Evolutionary conservation across 2,329 filamentous ascomycete genomes (phyloP).

Genomic region (Fusarium sp.): DNA sequence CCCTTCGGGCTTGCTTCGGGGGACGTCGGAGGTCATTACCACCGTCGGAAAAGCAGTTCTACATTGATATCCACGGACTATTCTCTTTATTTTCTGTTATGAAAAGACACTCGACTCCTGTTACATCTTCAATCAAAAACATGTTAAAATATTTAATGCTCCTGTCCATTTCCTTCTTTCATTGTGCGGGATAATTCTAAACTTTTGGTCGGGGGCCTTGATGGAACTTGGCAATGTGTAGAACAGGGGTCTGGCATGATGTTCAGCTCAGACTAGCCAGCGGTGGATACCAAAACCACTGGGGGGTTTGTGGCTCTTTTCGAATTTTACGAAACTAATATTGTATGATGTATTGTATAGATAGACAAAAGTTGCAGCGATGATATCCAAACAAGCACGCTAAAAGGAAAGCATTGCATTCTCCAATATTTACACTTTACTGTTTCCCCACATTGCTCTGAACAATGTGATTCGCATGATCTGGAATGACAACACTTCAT

Average conservation of each 20-base stretch:
- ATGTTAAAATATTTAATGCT: constrained; percentile 34
- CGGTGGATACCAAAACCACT: constrained; percentile 8
- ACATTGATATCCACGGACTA: constrained; percentile 40
- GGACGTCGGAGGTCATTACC: constrained; percentile 43
- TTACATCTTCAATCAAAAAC: constrained; percentile 40
- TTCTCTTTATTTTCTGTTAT: constrained; percentile 33
- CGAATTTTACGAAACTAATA: constrained; percentile 32
- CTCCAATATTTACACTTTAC: constrained; percentile 14
- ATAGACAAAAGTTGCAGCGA: constrained; percentile 26
- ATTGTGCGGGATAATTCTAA: constrained; percentile 32
- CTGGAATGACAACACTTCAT: constrained; percentile 29
- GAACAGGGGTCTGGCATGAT: constrained; percentile 27
- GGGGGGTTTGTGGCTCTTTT: constrained; percentile 12
- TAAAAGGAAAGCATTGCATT: constrained; percentile 1
- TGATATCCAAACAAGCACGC: constrained; percentile 1
- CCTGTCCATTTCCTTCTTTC: constrained; percentile 11
- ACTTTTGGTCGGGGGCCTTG: constrained; percentile 17
- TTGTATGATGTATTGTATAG: constrained; percentile 32
- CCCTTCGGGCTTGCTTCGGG: constrained; percentile 50
- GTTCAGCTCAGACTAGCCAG: constrained; percentile 12
- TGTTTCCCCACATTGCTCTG: not conserved
- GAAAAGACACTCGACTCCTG: constrained; percentile 48
- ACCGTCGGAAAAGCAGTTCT: constrained; percentile 45
- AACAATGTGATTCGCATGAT: constrained; percentile 14
- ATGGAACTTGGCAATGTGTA: constrained; percentile 19